These are phyloP conservation scores for Neopestalotiopsis sp. DNA, from an alignment of 2,329 filamentous ascomycete genomes.

Conservation along the genomic window DNA sequence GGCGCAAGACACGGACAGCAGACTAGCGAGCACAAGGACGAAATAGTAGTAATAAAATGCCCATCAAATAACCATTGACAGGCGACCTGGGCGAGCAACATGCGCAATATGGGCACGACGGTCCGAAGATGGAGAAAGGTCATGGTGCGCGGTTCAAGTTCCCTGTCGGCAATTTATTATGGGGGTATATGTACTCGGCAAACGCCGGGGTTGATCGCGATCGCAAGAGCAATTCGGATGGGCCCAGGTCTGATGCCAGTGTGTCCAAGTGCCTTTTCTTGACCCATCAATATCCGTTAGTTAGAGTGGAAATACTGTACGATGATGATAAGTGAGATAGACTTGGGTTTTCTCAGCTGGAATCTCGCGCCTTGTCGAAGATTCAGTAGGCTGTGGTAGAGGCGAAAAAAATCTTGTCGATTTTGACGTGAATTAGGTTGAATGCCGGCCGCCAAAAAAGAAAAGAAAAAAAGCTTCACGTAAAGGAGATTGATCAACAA, in stretches of 20 bases:
- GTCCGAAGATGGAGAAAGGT: slow-evolving; percentile 12
- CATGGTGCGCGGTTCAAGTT: slow-evolving; percentile 2
- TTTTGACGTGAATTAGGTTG: background rate
- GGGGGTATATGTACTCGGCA: background rate
- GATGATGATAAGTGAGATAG: too few relatives aligned
- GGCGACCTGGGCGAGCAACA: background rate
- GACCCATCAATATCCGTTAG: too few relatives aligned
- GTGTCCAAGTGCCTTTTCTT: too few relatives aligned
- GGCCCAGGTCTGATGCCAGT: too few relatives aligned
- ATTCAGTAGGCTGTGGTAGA: too few relatives aligned
- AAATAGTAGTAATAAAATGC: background rate
- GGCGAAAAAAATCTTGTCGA: background rate
- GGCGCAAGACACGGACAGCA: background rate
- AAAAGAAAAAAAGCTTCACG: background rate
- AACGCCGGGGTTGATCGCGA: background rate
- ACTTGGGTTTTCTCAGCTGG: too few relatives aligned
- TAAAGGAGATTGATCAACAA: slow-evolving; percentile 2
- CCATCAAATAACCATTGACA: slow-evolving; percentile 6
- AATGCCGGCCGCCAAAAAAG: background rate
- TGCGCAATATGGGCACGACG: slow-evolving; percentile 3
- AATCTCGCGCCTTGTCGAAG: too few relatives aligned
- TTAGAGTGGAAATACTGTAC: too few relatives aligned
- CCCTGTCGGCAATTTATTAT: slow-evolving; percentile 15
- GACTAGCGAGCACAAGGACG: background rate
- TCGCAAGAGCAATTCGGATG: background rate